A percentile compares a stretch with the other conserved stretches of the same genome.
These are phyloP conservation scores for Melanomma pulvis-pyrius DNA, from an alignment of 495 filamentous ascomycete genomes.

Conservation along the genomic window DNA sequence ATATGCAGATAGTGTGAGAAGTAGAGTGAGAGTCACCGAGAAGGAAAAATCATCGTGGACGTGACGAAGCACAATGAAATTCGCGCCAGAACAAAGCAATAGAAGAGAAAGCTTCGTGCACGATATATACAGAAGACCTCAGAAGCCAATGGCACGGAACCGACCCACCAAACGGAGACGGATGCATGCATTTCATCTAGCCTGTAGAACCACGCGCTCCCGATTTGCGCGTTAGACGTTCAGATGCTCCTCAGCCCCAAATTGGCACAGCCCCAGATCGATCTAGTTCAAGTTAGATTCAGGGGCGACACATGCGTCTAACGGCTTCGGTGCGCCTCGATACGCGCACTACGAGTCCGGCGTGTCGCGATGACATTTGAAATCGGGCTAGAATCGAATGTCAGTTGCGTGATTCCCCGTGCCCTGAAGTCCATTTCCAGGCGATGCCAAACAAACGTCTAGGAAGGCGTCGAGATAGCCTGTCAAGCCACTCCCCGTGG, in stretches of 20 bases:
- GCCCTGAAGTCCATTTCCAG: background rate
- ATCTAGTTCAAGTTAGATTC: background rate
- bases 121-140: too few species aligned
- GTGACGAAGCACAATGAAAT: too few species aligned
- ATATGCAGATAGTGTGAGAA: background rate
- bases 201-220: slow-evolving; percentile 1
- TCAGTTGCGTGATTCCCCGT: background rate
- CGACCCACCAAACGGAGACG: background rate
- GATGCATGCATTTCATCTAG: slow-evolving; percentile 13
- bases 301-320: background rate
- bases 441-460: background rate
- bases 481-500: background rate
- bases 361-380: background rate
- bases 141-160: too few species aligned
- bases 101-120: too few species aligned
- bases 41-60: too few species aligned
- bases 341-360: background rate
- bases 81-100: too few species aligned
- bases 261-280: slow-evolving; percentile 5
- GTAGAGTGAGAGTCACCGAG: too few species aligned
- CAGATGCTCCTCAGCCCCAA: background rate
- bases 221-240: slow-evolving; percentile 22
- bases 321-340: background rate
- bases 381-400: background rate
- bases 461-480: background rate